Evolutionary conservation across 2,329 filamentous ascomycete genomes (phyloP).

Genomic region (Xylariaceae sp.): DNA sequence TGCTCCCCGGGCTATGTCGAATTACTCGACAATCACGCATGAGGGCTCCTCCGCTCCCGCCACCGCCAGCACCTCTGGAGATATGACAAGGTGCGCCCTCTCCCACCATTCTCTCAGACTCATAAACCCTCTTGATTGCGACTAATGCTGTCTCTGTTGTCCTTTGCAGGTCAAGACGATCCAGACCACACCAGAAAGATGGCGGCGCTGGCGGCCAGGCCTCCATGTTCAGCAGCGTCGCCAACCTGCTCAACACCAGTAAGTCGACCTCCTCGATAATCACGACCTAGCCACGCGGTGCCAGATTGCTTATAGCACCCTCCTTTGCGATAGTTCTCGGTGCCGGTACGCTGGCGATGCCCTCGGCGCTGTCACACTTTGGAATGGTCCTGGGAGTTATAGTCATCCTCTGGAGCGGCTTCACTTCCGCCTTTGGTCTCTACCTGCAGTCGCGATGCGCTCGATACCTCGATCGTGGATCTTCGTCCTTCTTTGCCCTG

Average conservation of each 20-base stretch:
- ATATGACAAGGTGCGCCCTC: constrained; percentile 47
- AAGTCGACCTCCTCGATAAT: constrained; percentile 32
- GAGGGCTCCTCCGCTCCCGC: constrained; percentile 40
- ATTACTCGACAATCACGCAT: constrained; percentile 53
- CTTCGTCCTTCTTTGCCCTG: constrained; percentile 90
- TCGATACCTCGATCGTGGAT: constrained; percentile 85
- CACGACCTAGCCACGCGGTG: neutral
- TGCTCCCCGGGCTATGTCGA: constrained; percentile 46
- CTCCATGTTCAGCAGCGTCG: constrained; percentile 83
- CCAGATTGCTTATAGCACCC: constrained; percentile 20
- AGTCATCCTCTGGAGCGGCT: constrained; percentile 86
- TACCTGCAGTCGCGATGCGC: constrained; percentile 94
- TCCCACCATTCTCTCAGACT: neutral
- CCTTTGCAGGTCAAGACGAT: constrained; percentile 48
- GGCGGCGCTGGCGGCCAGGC: constrained; percentile 68
- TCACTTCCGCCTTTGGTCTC: constrained; percentile 86
- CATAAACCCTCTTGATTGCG: neutral
- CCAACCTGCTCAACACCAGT: constrained; percentile 98
- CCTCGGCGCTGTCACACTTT: constrained; percentile 93
- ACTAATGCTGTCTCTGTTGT: constrained; percentile 1
- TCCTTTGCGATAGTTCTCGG: constrained; percentile 67
- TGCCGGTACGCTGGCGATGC: constrained; percentile 91
- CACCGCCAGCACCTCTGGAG: constrained; percentile 35
- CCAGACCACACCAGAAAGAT: constrained; percentile 63
- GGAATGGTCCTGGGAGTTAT: constrained; percentile 81